These are phyloP conservation scores for Coemansia sp. DNA, from an alignment of 192 early-diverging fungal species.

Conservation along the genomic window DNA sequence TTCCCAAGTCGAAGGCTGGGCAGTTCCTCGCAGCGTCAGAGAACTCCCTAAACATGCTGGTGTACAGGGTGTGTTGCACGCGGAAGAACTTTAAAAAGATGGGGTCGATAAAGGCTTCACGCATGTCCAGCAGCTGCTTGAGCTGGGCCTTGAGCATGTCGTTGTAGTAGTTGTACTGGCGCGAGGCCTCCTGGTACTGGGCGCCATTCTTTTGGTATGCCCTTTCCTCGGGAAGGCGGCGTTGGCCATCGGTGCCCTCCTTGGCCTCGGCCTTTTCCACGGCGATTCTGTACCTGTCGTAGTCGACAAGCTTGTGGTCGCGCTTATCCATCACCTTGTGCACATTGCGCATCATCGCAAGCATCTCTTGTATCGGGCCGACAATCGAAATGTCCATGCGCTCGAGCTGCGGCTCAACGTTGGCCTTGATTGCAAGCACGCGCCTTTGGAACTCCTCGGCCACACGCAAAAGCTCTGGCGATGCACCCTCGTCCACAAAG, in stretches of 20 bases:
- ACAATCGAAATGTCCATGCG: slow-evolving; percentile 78
- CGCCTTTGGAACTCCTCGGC: slow-evolving; percentile 51
- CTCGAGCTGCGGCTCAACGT: slow-evolving; percentile 68
- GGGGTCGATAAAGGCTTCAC: slow-evolving; percentile 81
- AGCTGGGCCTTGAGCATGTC: slow-evolving; percentile 79
- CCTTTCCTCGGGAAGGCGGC: slow-evolving; percentile 65
- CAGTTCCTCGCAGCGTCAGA: slow-evolving; percentile 58
- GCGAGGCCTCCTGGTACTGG: slow-evolving; percentile 75
- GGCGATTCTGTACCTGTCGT: slow-evolving; percentile 76
- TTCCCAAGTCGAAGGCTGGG: slow-evolving; percentile 61
- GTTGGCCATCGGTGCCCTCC: slow-evolving; percentile 56
- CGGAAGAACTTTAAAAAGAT: slow-evolving; percentile 84
- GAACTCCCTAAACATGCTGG: slow-evolving; percentile 63
- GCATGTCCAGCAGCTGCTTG: slow-evolving; percentile 75
- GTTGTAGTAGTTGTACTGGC: slow-evolving; percentile 86
- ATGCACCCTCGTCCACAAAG: slow-evolving; percentile 57
- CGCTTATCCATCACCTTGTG: slow-evolving; percentile 86
- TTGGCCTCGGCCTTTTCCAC: slow-evolving; percentile 78
- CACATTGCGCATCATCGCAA: slow-evolving; percentile 75
- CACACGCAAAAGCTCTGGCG: slow-evolving; percentile 56
- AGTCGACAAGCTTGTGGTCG: slow-evolving; percentile 90
- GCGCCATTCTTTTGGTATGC: slow-evolving; percentile 68
- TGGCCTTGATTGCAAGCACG: slow-evolving; percentile 50
- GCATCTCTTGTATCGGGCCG: slow-evolving; percentile 75
- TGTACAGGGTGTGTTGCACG: slow-evolving; percentile 80